A percentile compares a stretch with the other conserved stretches of the same genome.
phyloP scores from a whole-genome alignment of 768 basidiomycete species.

The Lactarius vividus region DNA sequence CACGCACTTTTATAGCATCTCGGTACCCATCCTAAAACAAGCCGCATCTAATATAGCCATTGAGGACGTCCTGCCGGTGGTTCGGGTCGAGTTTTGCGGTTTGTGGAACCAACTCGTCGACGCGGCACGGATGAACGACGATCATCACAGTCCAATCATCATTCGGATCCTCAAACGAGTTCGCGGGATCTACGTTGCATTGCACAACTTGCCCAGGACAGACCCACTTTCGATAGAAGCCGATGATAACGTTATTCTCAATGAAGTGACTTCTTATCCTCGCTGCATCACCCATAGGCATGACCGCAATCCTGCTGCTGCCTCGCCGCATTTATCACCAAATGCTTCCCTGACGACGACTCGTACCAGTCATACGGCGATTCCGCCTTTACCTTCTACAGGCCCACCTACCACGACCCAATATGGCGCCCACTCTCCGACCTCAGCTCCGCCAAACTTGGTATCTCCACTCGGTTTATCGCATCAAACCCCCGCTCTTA shows the following conservation, averaged over 20 bases:
- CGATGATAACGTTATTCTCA: neutral
- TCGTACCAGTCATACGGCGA: neutral
- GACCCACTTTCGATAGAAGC: neutral
- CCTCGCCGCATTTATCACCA: neutral
- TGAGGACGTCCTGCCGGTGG: neutral
- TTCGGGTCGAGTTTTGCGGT: slow-evolving; percentile 7
- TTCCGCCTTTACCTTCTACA: neutral
- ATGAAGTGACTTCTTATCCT: slow-evolving; percentile 9
- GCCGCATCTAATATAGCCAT: neutral
- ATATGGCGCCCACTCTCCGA: neutral
- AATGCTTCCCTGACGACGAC: neutral
- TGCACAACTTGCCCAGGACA: neutral
- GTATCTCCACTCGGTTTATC: neutral
- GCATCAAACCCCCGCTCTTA: neutral
- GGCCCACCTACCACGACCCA: neutral
- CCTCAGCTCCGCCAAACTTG: neutral
- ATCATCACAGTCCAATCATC: neutral
- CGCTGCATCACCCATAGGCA: slow-evolving; percentile 1
- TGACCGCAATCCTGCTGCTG: neutral
- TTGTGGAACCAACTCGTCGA: slow-evolving; percentile 14
- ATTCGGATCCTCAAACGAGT: slow-evolving; percentile 1
- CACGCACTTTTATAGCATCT: neutral
- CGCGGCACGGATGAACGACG: neutral
- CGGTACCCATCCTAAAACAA: neutral
- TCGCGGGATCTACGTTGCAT: neutral